A percentile compares a stretch with the other conserved stretches of the same genome.
Evolutionary conservation across 176 grass and related monocot species (phyloP).

Genomic region (Raddia distichophylla): DNA sequence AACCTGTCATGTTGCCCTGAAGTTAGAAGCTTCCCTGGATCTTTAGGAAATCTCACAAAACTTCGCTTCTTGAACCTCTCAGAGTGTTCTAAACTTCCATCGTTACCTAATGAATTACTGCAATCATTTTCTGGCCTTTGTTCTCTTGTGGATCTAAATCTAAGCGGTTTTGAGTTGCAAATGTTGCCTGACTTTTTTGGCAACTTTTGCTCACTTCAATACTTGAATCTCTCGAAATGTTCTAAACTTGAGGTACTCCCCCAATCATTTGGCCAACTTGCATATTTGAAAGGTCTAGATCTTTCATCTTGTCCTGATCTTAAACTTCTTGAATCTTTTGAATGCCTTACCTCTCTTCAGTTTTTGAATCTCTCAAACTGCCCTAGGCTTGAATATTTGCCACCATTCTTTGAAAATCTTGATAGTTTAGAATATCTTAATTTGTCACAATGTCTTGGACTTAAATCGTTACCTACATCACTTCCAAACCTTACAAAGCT

Average conservation of each 20-base stretch:
- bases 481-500: slow-evolving; percentile 26
- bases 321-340: slow-evolving; percentile 41
- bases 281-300: slow-evolving; percentile 37
- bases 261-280: slow-evolving; percentile 44
- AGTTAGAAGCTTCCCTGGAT: slow-evolving; percentile 47
- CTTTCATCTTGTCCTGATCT: slow-evolving; percentile 51
- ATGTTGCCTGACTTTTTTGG: slow-evolving; percentile 49
- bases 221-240: slow-evolving; percentile 56
- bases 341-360: slow-evolving; percentile 44
- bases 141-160: slow-evolving; percentile 50
- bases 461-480: too few relatives aligned
- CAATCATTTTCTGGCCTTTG: slow-evolving; percentile 52
- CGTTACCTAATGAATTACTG: slow-evolving; percentile 42
- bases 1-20: slow-evolving; percentile 48
- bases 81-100: slow-evolving; percentile 36
- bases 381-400: slow-evolving; percentile 40
- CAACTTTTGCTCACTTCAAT: slow-evolving; percentile 50
- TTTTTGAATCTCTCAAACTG: slow-evolving; percentile 52
- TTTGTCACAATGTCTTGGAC: too few relatives aligned
- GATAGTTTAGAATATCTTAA: slow-evolving; percentile 28
- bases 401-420: slow-evolving; percentile 32
- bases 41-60: slow-evolving; percentile 42
- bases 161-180: slow-evolving; percentile 48
- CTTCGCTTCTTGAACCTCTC: slow-evolving; percentile 45
- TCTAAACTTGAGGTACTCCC: slow-evolving; percentile 51